Percentiles rank a stretch among this genome's conserved stretches.
Conservation (phyloP, 176 grass and related monocot genomes). For the Phoenix dactylifera region DNA sequence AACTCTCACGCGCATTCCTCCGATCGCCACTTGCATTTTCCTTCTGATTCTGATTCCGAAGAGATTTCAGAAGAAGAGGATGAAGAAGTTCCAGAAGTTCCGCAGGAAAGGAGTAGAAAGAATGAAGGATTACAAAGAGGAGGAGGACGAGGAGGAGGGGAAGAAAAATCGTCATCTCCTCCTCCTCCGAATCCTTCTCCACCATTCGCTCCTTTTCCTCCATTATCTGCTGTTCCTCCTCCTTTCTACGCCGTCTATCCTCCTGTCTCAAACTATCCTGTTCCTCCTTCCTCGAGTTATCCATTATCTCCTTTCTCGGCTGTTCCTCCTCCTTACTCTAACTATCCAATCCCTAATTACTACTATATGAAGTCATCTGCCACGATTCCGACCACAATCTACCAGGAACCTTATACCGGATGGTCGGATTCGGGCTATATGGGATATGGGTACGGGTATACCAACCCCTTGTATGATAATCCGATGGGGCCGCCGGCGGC, state of each 20-base stretch:
- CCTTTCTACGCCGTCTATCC: no score
- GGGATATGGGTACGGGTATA: slow-evolving; percentile 37
- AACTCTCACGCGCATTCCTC: slow-evolving; percentile 17
- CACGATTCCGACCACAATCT: slow-evolving; percentile 47
- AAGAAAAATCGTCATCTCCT: background rate
- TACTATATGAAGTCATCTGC: slow-evolving; percentile 61
- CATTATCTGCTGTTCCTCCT: slow-evolving; percentile 16
- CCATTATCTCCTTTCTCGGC: no score
- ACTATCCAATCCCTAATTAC: slow-evolving; percentile 32
- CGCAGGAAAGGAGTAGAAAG: background rate
- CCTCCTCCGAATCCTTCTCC: background rate
- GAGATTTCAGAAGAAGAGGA: slow-evolving; percentile 2
- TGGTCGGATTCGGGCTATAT: slow-evolving; percentile 26
- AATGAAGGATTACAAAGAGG: background rate
- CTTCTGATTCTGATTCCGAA: slow-evolving; percentile 25
- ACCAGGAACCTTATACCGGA: slow-evolving; percentile 53
- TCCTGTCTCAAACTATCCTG: no score
- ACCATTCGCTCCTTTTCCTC: background rate
- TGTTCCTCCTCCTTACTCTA: no score
- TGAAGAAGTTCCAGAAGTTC: background rate
- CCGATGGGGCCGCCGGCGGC: background rate
- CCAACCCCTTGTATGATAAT: slow-evolving; percentile 41
- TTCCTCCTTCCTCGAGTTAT: no score
- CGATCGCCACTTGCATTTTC: background rate
- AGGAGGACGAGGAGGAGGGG: background rate